These are phyloP conservation scores for Microdochium bolleyi DNA, from an alignment of 2,329 filamentous ascomycete species.

Conservation along the genomic window DNA sequence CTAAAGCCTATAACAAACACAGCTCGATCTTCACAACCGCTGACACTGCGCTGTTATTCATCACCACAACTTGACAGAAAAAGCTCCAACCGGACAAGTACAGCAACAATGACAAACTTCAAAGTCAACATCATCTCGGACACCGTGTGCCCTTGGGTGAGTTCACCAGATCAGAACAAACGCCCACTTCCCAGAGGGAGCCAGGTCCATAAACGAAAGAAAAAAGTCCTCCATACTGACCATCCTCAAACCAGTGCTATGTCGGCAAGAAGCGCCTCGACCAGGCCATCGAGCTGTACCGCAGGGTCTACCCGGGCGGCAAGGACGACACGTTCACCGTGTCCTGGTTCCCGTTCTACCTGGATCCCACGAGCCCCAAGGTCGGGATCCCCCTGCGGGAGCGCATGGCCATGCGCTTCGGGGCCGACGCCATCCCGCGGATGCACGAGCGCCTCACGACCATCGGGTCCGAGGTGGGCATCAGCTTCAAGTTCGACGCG, in stretches of 20 bases:
- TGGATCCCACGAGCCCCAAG: slow-evolving; percentile 17
- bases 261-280: slow-evolving; percentile 29
- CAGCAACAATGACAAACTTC: slow-evolving; percentile 58
- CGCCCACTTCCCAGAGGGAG: no score
- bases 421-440: slow-evolving; percentile 9
- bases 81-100: not conserved
- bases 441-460: slow-evolving; percentile 12
- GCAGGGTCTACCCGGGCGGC: slow-evolving; percentile 28
- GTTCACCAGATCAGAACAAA: slow-evolving; percentile 10
- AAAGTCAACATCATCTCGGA: slow-evolving; percentile 75
- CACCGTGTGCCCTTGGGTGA: slow-evolving; percentile 62
- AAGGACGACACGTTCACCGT: slow-evolving; percentile 23
- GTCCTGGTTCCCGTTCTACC: slow-evolving; percentile 27
- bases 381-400: slow-evolving; percentile 12
- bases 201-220: not conserved
- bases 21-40: no score
- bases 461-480: slow-evolving; percentile 21
- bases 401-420: slow-evolving; percentile 16
- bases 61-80: not conserved
- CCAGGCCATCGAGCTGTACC: slow-evolving; percentile 25
- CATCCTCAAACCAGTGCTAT: slow-evolving; percentile 23
- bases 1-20: no score
- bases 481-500: slow-evolving; percentile 22
- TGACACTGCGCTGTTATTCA: no score
- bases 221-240: no score